phyloP scores from a whole-genome alignment of 495 filamentous ascomycete species.

The Talaromyces wortmannii region DNA sequence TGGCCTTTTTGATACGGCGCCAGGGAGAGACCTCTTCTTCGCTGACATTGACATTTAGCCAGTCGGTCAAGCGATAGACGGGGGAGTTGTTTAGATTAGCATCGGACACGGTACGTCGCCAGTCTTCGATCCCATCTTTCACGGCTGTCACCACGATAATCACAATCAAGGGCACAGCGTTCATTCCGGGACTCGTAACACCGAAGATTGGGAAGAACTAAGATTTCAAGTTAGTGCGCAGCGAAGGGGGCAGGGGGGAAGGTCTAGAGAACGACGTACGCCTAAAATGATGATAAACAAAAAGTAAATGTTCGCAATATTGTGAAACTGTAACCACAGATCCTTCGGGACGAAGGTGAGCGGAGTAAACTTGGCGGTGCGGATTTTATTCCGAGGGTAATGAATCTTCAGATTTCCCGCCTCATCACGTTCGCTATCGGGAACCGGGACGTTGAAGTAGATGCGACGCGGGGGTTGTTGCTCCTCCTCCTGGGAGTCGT shows the following conservation, averaged over 20 bases:
- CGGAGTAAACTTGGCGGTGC: slow-evolving; percentile 94
- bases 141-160: slow-evolving; percentile 87
- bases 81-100: slow-evolving; percentile 95
- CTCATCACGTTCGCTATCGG: slow-evolving; percentile 72
- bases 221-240: background rate
- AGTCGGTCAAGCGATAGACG: slow-evolving; percentile 81
- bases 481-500: slow-evolving; percentile 13
- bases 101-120: slow-evolving; percentile 84
- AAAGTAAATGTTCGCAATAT: slow-evolving; percentile 98
- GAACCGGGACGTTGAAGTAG: slow-evolving; percentile 84
- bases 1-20: slow-evolving; percentile 90
- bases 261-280: slow-evolving; percentile 48
- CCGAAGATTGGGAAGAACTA: slow-evolving; percentile 98
- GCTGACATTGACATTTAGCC: slow-evolving; percentile 88
- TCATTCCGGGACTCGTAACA: slow-evolving; percentile 80
- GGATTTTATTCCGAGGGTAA: slow-evolving; percentile 91
- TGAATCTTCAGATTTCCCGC: slow-evolving; percentile 63
- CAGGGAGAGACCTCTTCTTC: slow-evolving; percentile 80
- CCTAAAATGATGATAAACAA: slow-evolving; percentile 90
- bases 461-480: slow-evolving; percentile 41
- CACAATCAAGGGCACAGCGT: slow-evolving; percentile 86
- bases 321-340: slow-evolving; percentile 94
- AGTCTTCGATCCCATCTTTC: slow-evolving; percentile 98
- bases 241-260: too few relatives aligned
- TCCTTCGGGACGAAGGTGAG: slow-evolving; percentile 98